Percentiles rank a stretch among this genome's conserved stretches.
phyloP scores from a whole-genome alignment of 768 basidiomycete genomes.

The Aureoboletus auriporus region DNA sequence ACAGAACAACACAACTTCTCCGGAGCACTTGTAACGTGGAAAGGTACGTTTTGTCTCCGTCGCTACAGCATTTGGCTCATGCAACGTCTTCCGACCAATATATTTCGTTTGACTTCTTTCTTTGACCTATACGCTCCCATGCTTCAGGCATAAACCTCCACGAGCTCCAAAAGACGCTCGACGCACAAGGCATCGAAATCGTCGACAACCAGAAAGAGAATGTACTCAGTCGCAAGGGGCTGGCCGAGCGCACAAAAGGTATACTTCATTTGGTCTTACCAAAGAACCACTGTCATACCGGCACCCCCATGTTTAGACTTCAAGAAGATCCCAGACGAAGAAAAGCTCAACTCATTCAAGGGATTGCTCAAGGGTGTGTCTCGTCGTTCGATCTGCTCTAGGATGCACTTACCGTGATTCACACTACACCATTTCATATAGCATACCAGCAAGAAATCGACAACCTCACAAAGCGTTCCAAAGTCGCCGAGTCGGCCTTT shows the following conservation, averaged over 20 bases:
- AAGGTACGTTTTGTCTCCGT: slow-evolving; percentile 46
- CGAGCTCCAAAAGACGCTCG: slow-evolving; percentile 90
- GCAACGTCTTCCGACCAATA: background rate
- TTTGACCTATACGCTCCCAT: background rate
- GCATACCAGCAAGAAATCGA: slow-evolving; percentile 98
- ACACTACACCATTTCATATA: slow-evolving; percentile 23
- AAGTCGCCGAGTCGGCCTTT: slow-evolving; percentile 91
- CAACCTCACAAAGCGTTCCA: slow-evolving; percentile 87
- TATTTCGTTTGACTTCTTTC: background rate
- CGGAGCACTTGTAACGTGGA: slow-evolving; percentile 90
- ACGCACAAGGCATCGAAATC: slow-evolving; percentile 88
- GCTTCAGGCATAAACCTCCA: slow-evolving; percentile 75
- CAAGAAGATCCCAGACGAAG: slow-evolving; percentile 89
- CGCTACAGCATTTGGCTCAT: slow-evolving; percentile 2
- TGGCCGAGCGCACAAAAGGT: slow-evolving; percentile 97
- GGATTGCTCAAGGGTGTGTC: slow-evolving; percentile 76
- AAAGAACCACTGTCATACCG: background rate
- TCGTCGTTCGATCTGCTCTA: background rate
- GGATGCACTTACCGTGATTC: background rate
- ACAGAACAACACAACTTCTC: slow-evolving; percentile 79
- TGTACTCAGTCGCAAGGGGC: slow-evolving; percentile 85
- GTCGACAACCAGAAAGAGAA: slow-evolving; percentile 99
- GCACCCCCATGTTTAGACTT: slow-evolving; percentile 58
- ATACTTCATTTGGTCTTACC: background rate
- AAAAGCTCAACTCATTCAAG: slow-evolving; percentile 87